These are phyloP conservation scores for Scalesia atractyloides DNA, from an alignment of 129 eudicot genomes.

Conservation along the genomic window DNA sequence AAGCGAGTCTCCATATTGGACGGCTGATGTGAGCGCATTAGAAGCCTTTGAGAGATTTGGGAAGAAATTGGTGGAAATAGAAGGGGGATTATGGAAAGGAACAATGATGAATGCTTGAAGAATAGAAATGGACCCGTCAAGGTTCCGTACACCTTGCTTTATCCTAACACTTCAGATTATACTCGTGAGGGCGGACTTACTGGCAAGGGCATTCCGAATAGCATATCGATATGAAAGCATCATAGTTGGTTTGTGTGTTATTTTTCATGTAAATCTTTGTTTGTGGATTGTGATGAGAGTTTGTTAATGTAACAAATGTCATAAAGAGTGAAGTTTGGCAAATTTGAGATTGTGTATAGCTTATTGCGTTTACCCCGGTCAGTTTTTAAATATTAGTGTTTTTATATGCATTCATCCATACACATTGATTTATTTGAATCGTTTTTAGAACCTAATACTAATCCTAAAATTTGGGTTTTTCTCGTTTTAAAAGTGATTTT, in stretches of 20 bases:
- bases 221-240: slow-evolving; percentile 35
- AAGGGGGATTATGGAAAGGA: slow-evolving; percentile 36
- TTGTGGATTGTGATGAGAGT: no score
- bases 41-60: slow-evolving; percentile 44
- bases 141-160: slow-evolving; percentile 42
- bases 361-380: no score
- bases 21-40: slow-evolving; percentile 39
- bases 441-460: no score
- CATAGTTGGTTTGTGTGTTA: neutral
- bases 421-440: no score
- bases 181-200: slow-evolving; percentile 47
- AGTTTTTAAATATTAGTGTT: no score
- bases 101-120: slow-evolving; percentile 34
- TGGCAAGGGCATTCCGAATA: slow-evolving; percentile 60
- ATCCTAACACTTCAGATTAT: slow-evolving; percentile 49
- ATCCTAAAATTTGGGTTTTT: no score
- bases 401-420: no score
- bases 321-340: no score
- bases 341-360: no score
- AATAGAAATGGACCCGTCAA: slow-evolving; percentile 51
- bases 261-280: slow-evolving; percentile 9
- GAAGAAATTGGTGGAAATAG: slow-evolving; percentile 42
- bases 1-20: slow-evolving; percentile 50
- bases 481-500: no score
- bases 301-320: no score